These are phyloP conservation scores for Yarrowia osloensis DNA, from an alignment of 805 yeast species.

Conservation along the genomic window DNA sequence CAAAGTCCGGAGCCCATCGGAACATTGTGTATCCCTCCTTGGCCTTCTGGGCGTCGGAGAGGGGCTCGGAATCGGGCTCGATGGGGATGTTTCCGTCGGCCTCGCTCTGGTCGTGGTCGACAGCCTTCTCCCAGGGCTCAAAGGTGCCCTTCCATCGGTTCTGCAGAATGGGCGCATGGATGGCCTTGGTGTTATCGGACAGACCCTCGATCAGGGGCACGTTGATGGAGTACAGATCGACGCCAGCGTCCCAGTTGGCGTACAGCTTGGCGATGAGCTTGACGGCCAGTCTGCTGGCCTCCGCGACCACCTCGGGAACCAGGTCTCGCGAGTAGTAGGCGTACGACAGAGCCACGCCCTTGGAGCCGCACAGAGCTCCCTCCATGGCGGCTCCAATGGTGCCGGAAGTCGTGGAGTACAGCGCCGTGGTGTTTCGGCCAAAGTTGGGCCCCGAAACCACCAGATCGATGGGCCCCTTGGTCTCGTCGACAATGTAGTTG, in stretches of 20 bases:
- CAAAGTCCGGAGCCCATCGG: constrained; percentile 84
- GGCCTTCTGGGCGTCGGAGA: constrained; percentile 18
- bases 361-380: constrained; percentile 65
- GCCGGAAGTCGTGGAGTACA: constrained; percentile 88
- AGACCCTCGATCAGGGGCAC: constrained; percentile 69
- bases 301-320: constrained; percentile 51
- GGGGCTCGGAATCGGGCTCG: constrained; percentile 49
- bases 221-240: constrained; percentile 80
- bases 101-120: constrained; percentile 27
- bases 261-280: constrained; percentile 61
- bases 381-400: constrained; percentile 98
- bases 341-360: constrained; percentile 79
- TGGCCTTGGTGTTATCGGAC: constrained; percentile 58
- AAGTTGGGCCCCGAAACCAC: constrained; percentile 95
- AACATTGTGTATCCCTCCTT: constrained; percentile 52
- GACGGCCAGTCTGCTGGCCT: constrained; percentile 71
- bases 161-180: constrained; percentile 75
- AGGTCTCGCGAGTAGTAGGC: constrained; percentile 61
- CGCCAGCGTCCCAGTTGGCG: constrained; percentile 53
- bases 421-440: constrained; percentile 88
- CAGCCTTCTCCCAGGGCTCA: constrained; percentile 38
- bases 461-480: constrained; percentile 66
- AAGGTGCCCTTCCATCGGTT: constrained; percentile 79
- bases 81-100: constrained; percentile 20
- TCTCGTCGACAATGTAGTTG: constrained; percentile 58